Base-by-base conservation (phyloP, 2,329 filamentous ascomycete genomes). In the Cordyceps cateniannulata region DNA sequence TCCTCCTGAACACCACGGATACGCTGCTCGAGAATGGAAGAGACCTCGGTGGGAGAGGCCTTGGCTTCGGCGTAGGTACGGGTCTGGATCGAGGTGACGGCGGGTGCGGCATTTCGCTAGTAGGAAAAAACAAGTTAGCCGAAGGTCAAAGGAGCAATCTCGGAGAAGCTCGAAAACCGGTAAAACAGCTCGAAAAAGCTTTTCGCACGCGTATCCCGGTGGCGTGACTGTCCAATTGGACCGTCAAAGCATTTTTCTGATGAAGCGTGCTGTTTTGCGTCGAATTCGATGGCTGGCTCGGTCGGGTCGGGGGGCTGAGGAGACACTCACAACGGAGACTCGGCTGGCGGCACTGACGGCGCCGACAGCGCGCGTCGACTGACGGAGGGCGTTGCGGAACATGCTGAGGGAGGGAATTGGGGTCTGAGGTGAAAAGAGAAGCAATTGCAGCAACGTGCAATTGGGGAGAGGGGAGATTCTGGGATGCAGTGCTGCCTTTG, bases 1-100 rank as follows among this genome's bases (percentile, higher is more conserved):
- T 98, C 95, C 83, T 98, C 95, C 81, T 96, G 90, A 70, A 98
- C 91, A 85, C 95, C 95, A 77, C 95, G 91, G 76, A 99, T 99
- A 81, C 93, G 87, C 87, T 98, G 93, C 85, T 98, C 95, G 76
- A 99, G 90, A 80, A 99, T 98, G 71, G 93, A 97, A 71, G 95
- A 98, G 73, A 98, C 93, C 85, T 99, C 95, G 73, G 93, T 99
- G 72, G 95, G 95, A 64, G 92, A 80, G 73, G 95, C 92, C 86
- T 98, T 98, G 70, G 91, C 89, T 75, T 96, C 93, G 80, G 91
- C 93, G 82, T 96, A 98, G 79, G 85, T 85, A 81, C 95, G 91
- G 77, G 87, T 79, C 77, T 90, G 86, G 77, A 88, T 82, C 70
- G 85, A 80, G 71, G 82, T 79, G 73, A 85, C 82, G 77, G 85